Evolutionary conservation across 441 rosid species (phyloP), one percentile per base, ranked within the genome.

Genomic region (Lagerstroemia fauriei): DNA sequence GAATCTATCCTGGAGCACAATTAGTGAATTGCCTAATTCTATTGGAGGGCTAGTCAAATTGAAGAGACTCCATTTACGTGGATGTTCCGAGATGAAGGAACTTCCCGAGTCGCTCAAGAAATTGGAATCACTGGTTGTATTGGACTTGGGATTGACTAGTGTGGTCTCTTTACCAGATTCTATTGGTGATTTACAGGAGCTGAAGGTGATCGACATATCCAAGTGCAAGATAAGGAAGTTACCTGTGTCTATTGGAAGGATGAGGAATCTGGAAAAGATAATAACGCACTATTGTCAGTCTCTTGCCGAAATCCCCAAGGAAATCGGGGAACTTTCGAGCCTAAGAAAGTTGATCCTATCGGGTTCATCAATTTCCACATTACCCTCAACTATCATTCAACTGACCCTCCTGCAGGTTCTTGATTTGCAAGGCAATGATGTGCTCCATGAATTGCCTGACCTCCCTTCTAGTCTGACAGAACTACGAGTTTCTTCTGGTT

Each of bases 401-500:
- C 72, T 80, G 20, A 4, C 31, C 11, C 72, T 53, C 17, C 77
- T 80, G 31, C 12, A 71, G 38, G 44, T 50, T 1, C 70, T 80
- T n/a, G 51, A 80, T 31, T 80, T 80, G 57, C 31, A 71, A 13
- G 69, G 66, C 32, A 31, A 50, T 69, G 10, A 53, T 59, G 25
- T 53, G 51, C 68, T 80, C 53, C 70, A 57, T 22, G 77, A 80
- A 69, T 57, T 80, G 34, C 34, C 77, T 4, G 24, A 80, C 41
- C 51, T 80, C 51, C 82, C 82, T 73, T 11, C 27, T n/a, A 53
- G 70, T 56, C 59, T 80, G 44, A 17, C 20, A 27, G 7, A 1
- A 20, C n/a, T 76, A 9, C 24, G 41, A 27, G 78, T 76, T 24
- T 24, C 34, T 7, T 76, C 78, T 24, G 25, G 41, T 14, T 51